Evolutionary conservation across 169 alveolate genomes (phyloP), one percentile per base, ranked within the genome.

Genomic region (Babesia caballi): DNA sequence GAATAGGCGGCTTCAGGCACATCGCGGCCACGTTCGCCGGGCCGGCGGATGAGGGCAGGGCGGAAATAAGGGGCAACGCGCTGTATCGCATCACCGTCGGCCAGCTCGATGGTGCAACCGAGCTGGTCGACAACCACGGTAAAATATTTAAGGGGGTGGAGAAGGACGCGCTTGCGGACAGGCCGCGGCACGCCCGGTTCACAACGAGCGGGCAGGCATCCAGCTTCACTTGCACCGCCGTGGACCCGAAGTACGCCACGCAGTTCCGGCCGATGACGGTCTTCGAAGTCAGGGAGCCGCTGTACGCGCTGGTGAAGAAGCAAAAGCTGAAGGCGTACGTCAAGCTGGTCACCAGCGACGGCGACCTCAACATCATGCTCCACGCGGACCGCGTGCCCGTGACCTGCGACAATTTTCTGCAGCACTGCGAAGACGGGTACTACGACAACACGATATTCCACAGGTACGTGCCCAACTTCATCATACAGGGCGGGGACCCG

Each of bases 401-500:
- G 42, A 80, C 90, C 32, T 77, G 89, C 41, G 90, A 83, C 68
- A 89, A 86, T 58, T 89, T 89, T 77, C 82, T 86, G 44, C 86
- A 88, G 49, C 87, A 86, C 61, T 89, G 94, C 32, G 93, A 82
- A 57, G 90, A 84, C 69, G 93, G 93, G 4, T 89, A 87, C 63
- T 91, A 85, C 77, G 88, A 89, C 56, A 95, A 94, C 60, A 90
- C 93, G 53, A 82, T 77, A 38, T 96, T 97, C 94, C 98, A 95
- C 80, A 74, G 99, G 49, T 81, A 95, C 40, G 92, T 97, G n/a
- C 92, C 94, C 12, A 94, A 94, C 47, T 94, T 95, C 77, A 94
- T 96, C 94, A 88, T 94, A 51, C 97, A 97, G 83, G 98, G 98
- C 46, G 99, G 99, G 3, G 99, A 97, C 77, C 94, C 97, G 38